phyloP scores from a whole-genome alignment of 129 eudicot species.

The Arctium minus region DNA sequence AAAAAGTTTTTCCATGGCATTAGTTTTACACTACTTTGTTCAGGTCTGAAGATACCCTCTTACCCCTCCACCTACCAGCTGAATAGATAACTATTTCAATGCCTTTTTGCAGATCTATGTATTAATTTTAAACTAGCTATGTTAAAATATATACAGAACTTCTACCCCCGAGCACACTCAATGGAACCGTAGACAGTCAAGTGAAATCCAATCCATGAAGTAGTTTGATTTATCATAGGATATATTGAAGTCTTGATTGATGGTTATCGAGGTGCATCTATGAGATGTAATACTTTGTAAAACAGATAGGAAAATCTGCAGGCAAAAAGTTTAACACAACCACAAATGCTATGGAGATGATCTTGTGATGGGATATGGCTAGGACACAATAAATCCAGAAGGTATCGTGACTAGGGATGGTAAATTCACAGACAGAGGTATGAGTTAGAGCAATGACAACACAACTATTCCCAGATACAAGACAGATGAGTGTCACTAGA shows the following conservation, averaged over 20 bases:
- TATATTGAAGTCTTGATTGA: background rate
- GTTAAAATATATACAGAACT: too few relatives aligned
- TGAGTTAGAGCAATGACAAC: background rate
- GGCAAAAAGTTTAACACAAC: background rate
- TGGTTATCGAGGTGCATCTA: too few relatives aligned
- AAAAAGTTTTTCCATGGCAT: background rate
- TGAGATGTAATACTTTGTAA: background rate
- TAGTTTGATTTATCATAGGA: background rate
- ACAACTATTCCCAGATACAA: background rate
- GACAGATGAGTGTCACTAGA: background rate
- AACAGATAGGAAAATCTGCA: background rate
- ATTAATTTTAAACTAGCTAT: background rate
- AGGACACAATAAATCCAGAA: background rate
- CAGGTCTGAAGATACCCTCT: background rate
- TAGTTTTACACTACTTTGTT: background rate
- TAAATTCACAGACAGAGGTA: background rate
- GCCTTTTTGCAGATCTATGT: background rate
- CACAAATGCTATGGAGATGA: background rate
- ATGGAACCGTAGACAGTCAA: too few relatives aligned
- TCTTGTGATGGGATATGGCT: background rate
- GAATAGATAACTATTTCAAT: background rate
- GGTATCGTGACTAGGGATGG: background rate
- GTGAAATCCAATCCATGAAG: too few relatives aligned
- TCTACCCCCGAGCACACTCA: too few relatives aligned
- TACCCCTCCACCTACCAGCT: background rate